These are phyloP conservation scores for Fusarium bactridioides DNA, from an alignment of 2,329 filamentous ascomycete genomes.

Conservation along the genomic window DNA sequence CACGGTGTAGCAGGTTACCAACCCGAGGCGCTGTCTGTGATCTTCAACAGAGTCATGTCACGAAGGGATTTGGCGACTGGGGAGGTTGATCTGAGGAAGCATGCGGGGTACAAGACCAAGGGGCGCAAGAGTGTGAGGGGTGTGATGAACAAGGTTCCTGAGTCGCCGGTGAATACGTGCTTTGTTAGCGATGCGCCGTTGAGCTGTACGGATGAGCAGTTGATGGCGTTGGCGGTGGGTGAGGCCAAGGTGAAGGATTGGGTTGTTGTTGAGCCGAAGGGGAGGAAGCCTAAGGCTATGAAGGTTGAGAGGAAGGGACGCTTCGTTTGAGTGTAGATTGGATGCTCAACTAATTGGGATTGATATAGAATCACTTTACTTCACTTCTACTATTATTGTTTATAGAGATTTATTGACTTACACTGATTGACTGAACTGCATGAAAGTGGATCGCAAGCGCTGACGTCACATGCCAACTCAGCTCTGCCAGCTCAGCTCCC, in stretches of 20 bases:
- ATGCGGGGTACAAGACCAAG: slow-evolving; percentile 44
- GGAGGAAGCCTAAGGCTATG: neutral
- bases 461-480: slow-evolving; percentile 27
- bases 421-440: neutral
- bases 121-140: slow-evolving; percentile 60
- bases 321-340: neutral
- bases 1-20: slow-evolving; percentile 68
- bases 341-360: neutral
- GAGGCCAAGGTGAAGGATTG: slow-evolving; percentile 29
- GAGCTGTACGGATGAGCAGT: slow-evolving; percentile 50
- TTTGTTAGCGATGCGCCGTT: slow-evolving; percentile 57
- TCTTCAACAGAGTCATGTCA: slow-evolving; percentile 65
- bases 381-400: neutral
- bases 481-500: slow-evolving; percentile 12
- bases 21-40: slow-evolving; percentile 60
- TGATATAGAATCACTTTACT: neutral
- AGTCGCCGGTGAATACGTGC: slow-evolving; percentile 60
- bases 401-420: neutral
- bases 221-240: slow-evolving; percentile 27
- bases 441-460: slow-evolving; percentile 1
- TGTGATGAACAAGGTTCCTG: slow-evolving; percentile 58
- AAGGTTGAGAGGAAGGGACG: neutral
- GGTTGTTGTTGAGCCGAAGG: slow-evolving; percentile 24
- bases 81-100: slow-evolving; percentile 50
- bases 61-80: slow-evolving; percentile 63